Conservation (phyloP, 345 rosid species). For the Capsella bursapastoris region DNA sequence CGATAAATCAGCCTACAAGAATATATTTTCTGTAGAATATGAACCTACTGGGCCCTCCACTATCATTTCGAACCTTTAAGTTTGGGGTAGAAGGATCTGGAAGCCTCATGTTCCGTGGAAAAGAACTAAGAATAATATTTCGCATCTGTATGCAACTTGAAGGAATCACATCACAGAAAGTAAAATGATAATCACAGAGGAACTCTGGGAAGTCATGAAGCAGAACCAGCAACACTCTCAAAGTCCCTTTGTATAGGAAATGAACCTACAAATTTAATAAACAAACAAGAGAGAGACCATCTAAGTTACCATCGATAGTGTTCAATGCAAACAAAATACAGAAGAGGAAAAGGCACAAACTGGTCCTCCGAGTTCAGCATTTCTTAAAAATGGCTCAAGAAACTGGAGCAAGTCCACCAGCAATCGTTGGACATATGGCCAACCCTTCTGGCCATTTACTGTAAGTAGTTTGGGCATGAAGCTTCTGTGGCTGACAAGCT, state of each 20-base stretch:
- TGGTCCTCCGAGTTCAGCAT: slow-evolving; percentile 82
- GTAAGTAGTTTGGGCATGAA: slow-evolving; percentile 96
- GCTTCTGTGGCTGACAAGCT: slow-evolving; percentile 93
- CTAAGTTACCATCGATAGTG: slow-evolving; percentile 52
- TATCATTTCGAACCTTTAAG: slow-evolving; percentile 84
- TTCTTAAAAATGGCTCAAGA: slow-evolving; percentile 94
- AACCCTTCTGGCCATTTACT: slow-evolving; percentile 86
- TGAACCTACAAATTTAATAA: slow-evolving; percentile 73
- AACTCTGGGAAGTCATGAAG: slow-evolving; percentile 99
- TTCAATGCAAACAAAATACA: background rate
- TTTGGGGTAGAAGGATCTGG: slow-evolving; percentile 99
- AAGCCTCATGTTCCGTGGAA: slow-evolving; percentile 95
- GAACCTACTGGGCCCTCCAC: slow-evolving; percentile 12
- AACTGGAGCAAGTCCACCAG: slow-evolving; percentile 92
- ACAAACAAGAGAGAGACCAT: slow-evolving; percentile 73
- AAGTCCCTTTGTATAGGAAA: slow-evolving; percentile 85
- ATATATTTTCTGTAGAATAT: background rate
- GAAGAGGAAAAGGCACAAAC: slow-evolving; percentile 54
- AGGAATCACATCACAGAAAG: slow-evolving; percentile 97
- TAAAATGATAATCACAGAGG: slow-evolving; percentile 95
- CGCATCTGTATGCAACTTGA: slow-evolving; percentile 99
- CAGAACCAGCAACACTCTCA: slow-evolving; percentile 90
- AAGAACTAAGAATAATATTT: slow-evolving; percentile 91
- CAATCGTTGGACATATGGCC: slow-evolving; percentile 90
- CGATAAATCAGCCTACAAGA: slow-evolving; percentile 25